Percentiles rank a stretch among this genome's conserved stretches.
Evolutionary conservation across 495 filamentous ascomycete genomes (phyloP).

Genomic region (Eremomyces bilateralis): DNA sequence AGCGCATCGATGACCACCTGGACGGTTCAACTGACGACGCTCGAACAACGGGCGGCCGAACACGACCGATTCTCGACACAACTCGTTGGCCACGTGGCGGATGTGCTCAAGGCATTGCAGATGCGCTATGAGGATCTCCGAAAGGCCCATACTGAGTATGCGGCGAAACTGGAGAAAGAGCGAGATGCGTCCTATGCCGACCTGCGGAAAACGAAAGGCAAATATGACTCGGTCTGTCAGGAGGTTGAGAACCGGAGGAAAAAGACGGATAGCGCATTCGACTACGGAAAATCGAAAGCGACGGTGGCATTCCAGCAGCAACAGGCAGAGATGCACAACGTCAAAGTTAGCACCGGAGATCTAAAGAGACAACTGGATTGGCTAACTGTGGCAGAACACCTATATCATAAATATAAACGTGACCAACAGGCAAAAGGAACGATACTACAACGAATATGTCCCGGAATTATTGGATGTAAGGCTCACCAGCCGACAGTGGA

Average conservation of each 20-base stretch:
- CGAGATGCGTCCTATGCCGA: conserved; percentile 65
- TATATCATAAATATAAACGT: conserved; percentile 91
- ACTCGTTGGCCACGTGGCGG: conserved; percentile 55
- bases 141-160: conserved; percentile 77
- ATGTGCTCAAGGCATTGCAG: conserved; percentile 53
- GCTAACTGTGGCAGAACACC: conserved; percentile 41
- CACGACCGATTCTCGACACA: conserved; percentile 67
- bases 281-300: conserved; percentile 64
- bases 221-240: conserved; percentile 84
- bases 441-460: conserved; percentile 90
- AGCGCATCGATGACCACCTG: conserved; percentile 89
- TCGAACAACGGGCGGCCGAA: conserved; percentile 72
- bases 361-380: background rate
- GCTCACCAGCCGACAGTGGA: conserved; percentile 4
- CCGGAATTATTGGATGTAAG: conserved; percentile 80
- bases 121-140: conserved; percentile 74
- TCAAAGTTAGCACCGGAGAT: conserved; percentile 33
- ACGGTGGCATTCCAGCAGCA: conserved; percentile 80
- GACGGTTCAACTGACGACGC: conserved; percentile 74
- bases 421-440: conserved; percentile 89
- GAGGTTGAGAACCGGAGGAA: conserved; percentile 88
- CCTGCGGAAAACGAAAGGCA: conserved; percentile 71
- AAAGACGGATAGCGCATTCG: conserved; percentile 77
- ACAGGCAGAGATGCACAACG: conserved; percentile 79
- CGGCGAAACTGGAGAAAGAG: conserved; percentile 72